Evolutionary conservation across 139 green algal species (phyloP).

Genomic region (Chlamydomonas schloesseri): DNA sequence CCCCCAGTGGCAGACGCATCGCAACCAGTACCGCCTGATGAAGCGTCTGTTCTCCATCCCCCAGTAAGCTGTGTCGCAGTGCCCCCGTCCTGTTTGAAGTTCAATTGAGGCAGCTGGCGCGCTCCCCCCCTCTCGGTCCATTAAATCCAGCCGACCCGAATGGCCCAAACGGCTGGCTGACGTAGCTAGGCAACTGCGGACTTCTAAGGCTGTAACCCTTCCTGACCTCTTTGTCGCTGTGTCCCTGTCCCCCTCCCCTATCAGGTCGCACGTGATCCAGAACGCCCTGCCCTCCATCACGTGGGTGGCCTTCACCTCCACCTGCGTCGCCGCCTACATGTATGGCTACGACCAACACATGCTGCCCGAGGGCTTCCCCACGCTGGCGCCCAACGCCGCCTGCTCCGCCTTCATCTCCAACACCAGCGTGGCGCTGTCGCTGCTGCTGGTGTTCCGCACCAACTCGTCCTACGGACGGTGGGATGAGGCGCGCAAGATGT

Average conservation of each 20-base stretch:
- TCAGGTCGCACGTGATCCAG: conserved; percentile 54
- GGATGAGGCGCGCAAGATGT: conserved; percentile 69
- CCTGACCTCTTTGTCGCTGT: too few species aligned
- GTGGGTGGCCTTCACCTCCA: conserved; percentile 31
- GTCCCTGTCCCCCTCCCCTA: background rate
- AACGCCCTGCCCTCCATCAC: conserved; percentile 50
- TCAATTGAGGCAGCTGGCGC: too few species aligned
- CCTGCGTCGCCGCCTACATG: conserved; percentile 39
- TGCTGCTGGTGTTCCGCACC: conserved; percentile 74
- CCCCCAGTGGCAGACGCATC: conserved; percentile 49
- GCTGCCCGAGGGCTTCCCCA: conserved; percentile 35
- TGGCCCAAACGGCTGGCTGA: background rate
- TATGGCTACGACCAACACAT: conserved; percentile 6
- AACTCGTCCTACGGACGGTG: conserved; percentile 58
- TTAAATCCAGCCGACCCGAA: background rate
- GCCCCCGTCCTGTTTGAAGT: too few species aligned
- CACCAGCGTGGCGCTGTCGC: conserved; percentile 58
- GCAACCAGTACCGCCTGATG: conserved; percentile 40
- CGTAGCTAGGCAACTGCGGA: background rate
- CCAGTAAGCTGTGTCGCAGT: background rate
- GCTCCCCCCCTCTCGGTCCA: too few species aligned
- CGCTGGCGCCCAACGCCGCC: conserved; percentile 25
- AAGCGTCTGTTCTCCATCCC: conserved; percentile 34
- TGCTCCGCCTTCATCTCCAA: conserved; percentile 38
- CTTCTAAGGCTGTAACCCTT: too few species aligned